phyloP scores from a whole-genome alignment of 106 monocot genomes.

The Dendrobium huoshanense region DNA sequence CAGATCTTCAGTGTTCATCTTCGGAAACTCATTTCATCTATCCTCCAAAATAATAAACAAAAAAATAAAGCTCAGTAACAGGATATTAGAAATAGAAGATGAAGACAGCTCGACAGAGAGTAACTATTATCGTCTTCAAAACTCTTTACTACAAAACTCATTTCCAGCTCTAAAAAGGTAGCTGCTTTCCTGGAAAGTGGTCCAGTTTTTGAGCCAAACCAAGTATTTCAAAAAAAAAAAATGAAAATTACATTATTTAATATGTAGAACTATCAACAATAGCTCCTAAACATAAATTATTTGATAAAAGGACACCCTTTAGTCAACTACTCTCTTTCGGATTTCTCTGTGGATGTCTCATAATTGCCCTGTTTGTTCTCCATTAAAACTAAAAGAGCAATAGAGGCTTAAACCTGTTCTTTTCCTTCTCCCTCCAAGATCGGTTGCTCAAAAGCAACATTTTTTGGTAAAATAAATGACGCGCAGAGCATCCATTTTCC shows the following conservation, averaged over 20 bases:
- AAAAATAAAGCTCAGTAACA: not conserved
- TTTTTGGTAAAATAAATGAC: constrained; percentile 60
- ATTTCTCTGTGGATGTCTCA: too few relatives aligned
- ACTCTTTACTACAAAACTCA: not conserved
- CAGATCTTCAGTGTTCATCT: not conserved
- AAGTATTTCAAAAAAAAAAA: not conserved
- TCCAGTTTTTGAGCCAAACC: not conserved
- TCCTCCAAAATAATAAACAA: not conserved
- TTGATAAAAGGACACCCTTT: too few relatives aligned
- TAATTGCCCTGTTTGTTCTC: too few relatives aligned
- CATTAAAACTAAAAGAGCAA: too few relatives aligned
- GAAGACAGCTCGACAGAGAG: not conserved
- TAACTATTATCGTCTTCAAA: not conserved
- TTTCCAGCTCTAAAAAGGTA: not conserved
- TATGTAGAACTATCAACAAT: too few relatives aligned
- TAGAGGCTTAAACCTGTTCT: not conserved
- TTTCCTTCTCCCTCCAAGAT: not conserved
- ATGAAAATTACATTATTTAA: too few relatives aligned
- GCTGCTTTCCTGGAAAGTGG: not conserved
- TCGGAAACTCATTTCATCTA: not conserved
- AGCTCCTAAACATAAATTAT: too few relatives aligned
- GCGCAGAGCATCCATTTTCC: constrained; percentile 99
- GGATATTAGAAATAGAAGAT: not conserved
- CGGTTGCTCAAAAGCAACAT: constrained; percentile 45
- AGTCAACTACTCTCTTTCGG: too few relatives aligned